Evolutionary conservation across 768 basidiomycete species (phyloP), one percentile per base, ranked within the genome.

Genomic region (Crassisporium funariophilum): DNA sequence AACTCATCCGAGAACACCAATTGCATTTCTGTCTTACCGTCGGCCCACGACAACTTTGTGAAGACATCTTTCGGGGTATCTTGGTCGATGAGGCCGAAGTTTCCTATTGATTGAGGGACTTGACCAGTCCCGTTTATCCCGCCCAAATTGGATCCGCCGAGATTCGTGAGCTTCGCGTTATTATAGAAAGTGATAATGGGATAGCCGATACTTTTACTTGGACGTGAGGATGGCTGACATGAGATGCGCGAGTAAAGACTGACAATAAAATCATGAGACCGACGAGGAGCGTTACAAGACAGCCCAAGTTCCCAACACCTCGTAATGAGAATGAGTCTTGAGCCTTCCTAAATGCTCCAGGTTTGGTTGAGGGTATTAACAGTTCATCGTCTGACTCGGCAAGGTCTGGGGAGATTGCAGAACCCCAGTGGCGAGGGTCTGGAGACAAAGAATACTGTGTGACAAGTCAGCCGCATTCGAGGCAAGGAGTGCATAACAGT

Each of bases 1-100:
- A 92, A 91, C 58, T 92, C 89, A 62, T 92, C 90, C 6, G 81
- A 83, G 60, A 88, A 91, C 9, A 89, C 80, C 13, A 91, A 70
- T 34, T 75, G 69, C 66, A 79, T 62, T 29, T 69, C 61, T 27
- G 59, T 52, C n/a, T 59, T 59, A 2, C 83, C 81, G 52, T 86
- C 81, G 13, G 70, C 70, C 70, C 84, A 81, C 3, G 83, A 81
- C 0, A 74, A 38, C 59, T 78, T 73, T 42, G 72, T 75, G 67
- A 81, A 77, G 9, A 71, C 84, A 0, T 69, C 65, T 23, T 68
- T 49, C 0, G 93, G 78, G 0, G 81, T 84, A 50, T 83, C 72
- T 25, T 69, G 13, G 56, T 82, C 83, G 60, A 82, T 79, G 44
- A 83, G 75, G 23, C 73, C 74, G 62, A 70, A 69, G 48, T 76